These are phyloP conservation scores for Trichoderma sp. DNA, from an alignment of 2,329 filamentous ascomycete species.

Conservation along the genomic window DNA sequence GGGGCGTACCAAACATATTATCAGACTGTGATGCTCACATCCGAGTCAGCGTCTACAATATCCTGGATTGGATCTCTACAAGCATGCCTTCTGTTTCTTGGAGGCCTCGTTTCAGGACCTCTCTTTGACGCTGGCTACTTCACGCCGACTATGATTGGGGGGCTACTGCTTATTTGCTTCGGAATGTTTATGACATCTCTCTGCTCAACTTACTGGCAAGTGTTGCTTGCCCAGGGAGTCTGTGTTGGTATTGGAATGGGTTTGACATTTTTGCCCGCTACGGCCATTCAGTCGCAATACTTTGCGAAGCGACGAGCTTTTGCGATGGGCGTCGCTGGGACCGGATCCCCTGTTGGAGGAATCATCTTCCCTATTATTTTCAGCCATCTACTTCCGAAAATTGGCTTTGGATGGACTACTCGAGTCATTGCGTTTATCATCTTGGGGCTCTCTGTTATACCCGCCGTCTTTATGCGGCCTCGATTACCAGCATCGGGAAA, in stretches of 20 bases:
- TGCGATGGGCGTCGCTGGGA: slow-evolving; percentile 34
- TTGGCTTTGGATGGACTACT: slow-evolving; percentile 37
- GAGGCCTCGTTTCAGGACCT: slow-evolving; percentile 38
- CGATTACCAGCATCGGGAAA: neutral
- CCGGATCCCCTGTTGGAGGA: slow-evolving; percentile 24
- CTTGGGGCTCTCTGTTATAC: slow-evolving; percentile 30
- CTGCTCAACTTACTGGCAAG: neutral
- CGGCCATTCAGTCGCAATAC: slow-evolving; percentile 34
- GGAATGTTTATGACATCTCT: neutral
- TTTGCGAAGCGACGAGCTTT: slow-evolving; percentile 31
- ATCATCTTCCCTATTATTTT: slow-evolving; percentile 39
- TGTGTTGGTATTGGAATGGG: neutral
- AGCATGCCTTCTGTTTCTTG: slow-evolving; percentile 40
- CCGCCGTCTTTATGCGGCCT: slow-evolving; percentile 28
- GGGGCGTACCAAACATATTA: slow-evolving; percentile 58
- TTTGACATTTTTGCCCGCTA: slow-evolving; percentile 29
- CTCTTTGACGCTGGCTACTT: slow-evolving; percentile 48
- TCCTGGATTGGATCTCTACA: slow-evolving; percentile 48
- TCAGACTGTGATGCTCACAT: slow-evolving; percentile 30
- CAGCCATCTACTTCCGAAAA: slow-evolving; percentile 28
- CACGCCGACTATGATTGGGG: slow-evolving; percentile 33
- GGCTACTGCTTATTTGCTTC: neutral
- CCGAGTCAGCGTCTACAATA: slow-evolving; percentile 31
- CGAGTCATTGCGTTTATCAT: slow-evolving; percentile 32
- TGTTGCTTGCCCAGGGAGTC: neutral